These are phyloP conservation scores for Wolfiporia cocos DNA, from an alignment of 1,284 basidiomycete species.

Conservation along the genomic window DNA sequence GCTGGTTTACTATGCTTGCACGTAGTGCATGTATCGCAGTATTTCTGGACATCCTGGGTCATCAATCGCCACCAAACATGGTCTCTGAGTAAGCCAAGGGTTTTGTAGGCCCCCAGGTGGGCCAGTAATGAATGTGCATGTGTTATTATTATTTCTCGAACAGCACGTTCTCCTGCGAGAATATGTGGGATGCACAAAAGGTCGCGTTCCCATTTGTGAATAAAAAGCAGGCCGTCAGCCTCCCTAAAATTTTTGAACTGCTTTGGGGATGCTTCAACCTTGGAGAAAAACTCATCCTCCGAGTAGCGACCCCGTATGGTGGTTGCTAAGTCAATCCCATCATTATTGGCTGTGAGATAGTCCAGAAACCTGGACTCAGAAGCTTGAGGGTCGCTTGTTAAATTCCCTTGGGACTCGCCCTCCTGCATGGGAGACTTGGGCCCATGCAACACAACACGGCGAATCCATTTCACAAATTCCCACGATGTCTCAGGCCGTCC, in stretches of 20 bases:
- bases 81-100: conserved; percentile 16
- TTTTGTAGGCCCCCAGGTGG: conserved; percentile 21
- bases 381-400: not conserved
- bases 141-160: conserved; percentile 19
- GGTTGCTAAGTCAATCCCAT: not conserved
- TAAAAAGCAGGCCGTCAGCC: conserved; percentile 1
- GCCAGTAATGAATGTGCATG: conserved; percentile 23
- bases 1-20: conserved; percentile 18
- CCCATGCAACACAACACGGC: conserved; percentile 7
- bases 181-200: conserved; percentile 20
- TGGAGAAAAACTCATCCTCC: not conserved
- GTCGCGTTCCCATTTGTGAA: not conserved
- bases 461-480: conserved; percentile 8
- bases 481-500: conserved; percentile 8
- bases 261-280: not conserved
- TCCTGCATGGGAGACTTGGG: conserved; percentile 5
- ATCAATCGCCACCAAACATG: conserved; percentile 26
- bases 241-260: conserved; percentile 10
- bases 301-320: not conserved
- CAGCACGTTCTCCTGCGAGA: conserved; percentile 7
- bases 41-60: conserved; percentile 14
- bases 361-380: not conserved
- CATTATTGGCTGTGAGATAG: not conserved
- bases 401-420: conserved; percentile 1
- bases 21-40: conserved; percentile 18